Evolutionary conservation across 2,329 filamentous ascomycete genomes (phyloP).

Genomic region (Leptographium wingfieldii): DNA sequence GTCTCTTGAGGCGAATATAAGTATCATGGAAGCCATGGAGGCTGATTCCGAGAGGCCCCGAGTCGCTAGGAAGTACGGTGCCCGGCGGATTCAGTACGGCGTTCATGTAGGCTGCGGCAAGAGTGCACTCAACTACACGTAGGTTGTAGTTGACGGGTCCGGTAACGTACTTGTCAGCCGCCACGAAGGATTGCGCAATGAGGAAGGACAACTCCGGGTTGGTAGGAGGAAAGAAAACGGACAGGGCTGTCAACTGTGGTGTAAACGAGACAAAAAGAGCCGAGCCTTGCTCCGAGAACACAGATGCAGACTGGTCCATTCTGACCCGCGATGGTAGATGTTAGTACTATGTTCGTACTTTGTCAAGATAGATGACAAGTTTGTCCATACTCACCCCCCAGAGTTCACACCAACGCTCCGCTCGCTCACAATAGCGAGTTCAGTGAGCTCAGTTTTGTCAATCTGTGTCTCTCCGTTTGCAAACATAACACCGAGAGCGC

Average conservation of each 20-base stretch:
- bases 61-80: constrained; percentile 58
- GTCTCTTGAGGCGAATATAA: constrained; percentile 50
- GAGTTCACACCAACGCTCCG: constrained; percentile 92
- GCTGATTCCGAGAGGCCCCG: constrained; percentile 69
- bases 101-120: constrained; percentile 63
- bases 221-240: constrained; percentile 71
- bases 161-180: constrained; percentile 88
- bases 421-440: constrained; percentile 90
- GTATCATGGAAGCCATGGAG: constrained; percentile 78
- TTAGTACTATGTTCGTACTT: not conserved
- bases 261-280: constrained; percentile 86
- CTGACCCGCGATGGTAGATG: constrained; percentile 27
- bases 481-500: constrained; percentile 73
- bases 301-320: constrained; percentile 95
- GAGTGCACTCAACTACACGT: constrained; percentile 85
- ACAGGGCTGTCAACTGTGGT: constrained; percentile 61
- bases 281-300: constrained; percentile 76
- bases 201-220: constrained; percentile 79
- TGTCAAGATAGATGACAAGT: not conserved
- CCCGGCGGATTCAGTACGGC: constrained; percentile 42
- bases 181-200: constrained; percentile 88
- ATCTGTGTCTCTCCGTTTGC: constrained; percentile 69
- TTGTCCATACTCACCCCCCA: constrained; percentile 52
- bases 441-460: constrained; percentile 83
- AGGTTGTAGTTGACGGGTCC: constrained; percentile 94